Evolutionary conservation across 2,329 filamentous ascomycete species (phyloP), one percentile per base, ranked within the genome.

Genomic region (Trichoderma citrinoviride): DNA sequence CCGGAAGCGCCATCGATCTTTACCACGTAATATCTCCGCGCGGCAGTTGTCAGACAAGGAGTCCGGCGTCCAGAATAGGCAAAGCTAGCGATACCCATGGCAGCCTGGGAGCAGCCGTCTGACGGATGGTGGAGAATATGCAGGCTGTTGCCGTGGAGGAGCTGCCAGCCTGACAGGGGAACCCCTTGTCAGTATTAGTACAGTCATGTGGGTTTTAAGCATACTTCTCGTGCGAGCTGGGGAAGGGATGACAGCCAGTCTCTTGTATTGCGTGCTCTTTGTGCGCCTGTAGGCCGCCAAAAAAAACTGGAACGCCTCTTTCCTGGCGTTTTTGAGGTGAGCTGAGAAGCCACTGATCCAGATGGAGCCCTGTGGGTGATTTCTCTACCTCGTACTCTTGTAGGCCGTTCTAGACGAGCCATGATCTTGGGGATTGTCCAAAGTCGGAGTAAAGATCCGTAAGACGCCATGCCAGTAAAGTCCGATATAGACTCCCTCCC

Each of bases 1-100:
- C 37, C 25, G 33, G 49, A n/a, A 21, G 17, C 37, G 44, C 58
- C 23, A 37, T 53, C 37, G 4, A 29, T 37, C 12, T 29, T 61
- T 61, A 47, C 49, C 43, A 62, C 60, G 60, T 62, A 62, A 62
- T 54, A 54, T 54, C 23, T 46, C 60, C 19, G 14, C 10, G 37
- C 49, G 40, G 47, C 58, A 54, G 47, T 53, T 46, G 60, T 62
- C 40, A 54, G 37, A 53, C 60, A 40, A 17, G 25, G 27, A 7
- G 44, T 17, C 40, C 49, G 49, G 60, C 40, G 25, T 62, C 60
- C 27, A 3, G 29, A 62, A 62, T 29, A 54, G 40, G 49, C 40
- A 54, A 62, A 43, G 60, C 19, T 46, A 37, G 49, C n/a, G 29
- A 49, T 60, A 27, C 56, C 44, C 37, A 19, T 15, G 40, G 10